Percentiles rank a stretch among this genome's conserved stretches.
Conservation (phyloP, 2,329 filamentous ascomycete genomes). For the Fonsecaea erecta region DNA sequence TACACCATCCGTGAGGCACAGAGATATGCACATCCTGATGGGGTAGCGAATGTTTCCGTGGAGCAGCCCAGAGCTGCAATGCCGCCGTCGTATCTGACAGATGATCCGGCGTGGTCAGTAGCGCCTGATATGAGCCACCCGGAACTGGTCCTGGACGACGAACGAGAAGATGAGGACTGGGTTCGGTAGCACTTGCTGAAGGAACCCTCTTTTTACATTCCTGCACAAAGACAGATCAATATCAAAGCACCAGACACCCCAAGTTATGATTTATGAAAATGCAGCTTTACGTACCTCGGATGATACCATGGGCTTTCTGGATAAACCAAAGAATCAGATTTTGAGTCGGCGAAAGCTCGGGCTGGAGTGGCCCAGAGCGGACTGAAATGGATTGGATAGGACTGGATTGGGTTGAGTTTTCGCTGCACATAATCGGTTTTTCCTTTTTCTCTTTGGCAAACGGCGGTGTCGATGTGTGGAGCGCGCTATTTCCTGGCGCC, state of each 20-base stretch:
- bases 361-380: neutral
- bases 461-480: neutral
- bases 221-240: neutral
- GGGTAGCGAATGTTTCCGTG: constrained; percentile 1
- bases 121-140: constrained; percentile 34
- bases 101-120: constrained; percentile 37
- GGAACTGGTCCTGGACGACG: constrained; percentile 34
- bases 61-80: constrained; percentile 13
- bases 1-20: constrained; percentile 37
- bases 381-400: neutral
- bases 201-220: neutral
- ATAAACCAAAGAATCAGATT: constrained; percentile 2
- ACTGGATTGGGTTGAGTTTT: neutral
- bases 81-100: constrained; percentile 21
- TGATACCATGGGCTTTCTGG: constrained; percentile 4
- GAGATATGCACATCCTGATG: constrained; percentile 36
- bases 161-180: constrained; percentile 38
- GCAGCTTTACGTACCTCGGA: neutral
- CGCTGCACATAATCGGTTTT: neutral
- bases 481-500: neutral
- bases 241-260: neutral
- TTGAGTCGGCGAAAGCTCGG: constrained; percentile 3
- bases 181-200: constrained; percentile 26
- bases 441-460: neutral
- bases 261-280: constrained; percentile 5